Evolutionary conservation across 257 asterid genomes (phyloP).

Genomic region (Nicotiana otophora): DNA sequence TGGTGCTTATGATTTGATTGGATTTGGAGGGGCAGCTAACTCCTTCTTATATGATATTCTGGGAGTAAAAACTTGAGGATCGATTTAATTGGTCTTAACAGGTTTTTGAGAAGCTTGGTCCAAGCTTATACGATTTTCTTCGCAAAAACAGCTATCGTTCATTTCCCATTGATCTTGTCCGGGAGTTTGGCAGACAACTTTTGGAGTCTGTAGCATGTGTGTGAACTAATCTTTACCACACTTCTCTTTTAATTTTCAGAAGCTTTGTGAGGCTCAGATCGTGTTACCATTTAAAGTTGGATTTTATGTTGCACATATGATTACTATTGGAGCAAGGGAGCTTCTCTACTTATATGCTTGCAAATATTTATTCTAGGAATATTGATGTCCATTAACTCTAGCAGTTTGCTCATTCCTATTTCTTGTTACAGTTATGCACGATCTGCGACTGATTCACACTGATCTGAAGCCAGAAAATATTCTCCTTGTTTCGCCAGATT

Average conservation of each 20-base stretch:
- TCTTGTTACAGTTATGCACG: conserved; percentile 79
- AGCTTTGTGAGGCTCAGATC: not conserved
- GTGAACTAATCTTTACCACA: conserved; percentile 54
- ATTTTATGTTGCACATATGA: conserved; percentile 5
- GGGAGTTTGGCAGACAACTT: conserved; percentile 92
- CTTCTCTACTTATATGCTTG: conserved; percentile 7
- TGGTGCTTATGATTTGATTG: conserved; percentile 7
- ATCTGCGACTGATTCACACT: conserved; percentile 77
- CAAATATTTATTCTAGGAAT: not conserved
- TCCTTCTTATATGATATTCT: not conserved
- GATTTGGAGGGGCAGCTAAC: conserved; percentile 9
- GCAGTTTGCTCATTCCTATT: conserved; percentile 10
- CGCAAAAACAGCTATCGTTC: conserved; percentile 90
- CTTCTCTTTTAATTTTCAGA: conserved; percentile 17
- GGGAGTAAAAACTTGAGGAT: conserved; percentile 24
- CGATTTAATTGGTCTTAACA: conserved; percentile 71
- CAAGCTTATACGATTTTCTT: conserved; percentile 94
- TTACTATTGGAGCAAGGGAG: conserved; percentile 11
- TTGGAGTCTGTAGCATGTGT: conserved; percentile 99
- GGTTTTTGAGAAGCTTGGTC: conserved; percentile 99
- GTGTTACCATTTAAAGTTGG: not conserved
- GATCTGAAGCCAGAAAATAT: conserved; percentile 96
- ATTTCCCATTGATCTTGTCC: conserved; percentile 95
- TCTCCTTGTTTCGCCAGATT: conserved; percentile 83
- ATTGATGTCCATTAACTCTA: not conserved